Percentiles rank a stretch among this genome's conserved stretches.
phyloP scores from a whole-genome alignment of 1,139 yeast genomes.

The Saccharomycopsis hybrid region DNA sequence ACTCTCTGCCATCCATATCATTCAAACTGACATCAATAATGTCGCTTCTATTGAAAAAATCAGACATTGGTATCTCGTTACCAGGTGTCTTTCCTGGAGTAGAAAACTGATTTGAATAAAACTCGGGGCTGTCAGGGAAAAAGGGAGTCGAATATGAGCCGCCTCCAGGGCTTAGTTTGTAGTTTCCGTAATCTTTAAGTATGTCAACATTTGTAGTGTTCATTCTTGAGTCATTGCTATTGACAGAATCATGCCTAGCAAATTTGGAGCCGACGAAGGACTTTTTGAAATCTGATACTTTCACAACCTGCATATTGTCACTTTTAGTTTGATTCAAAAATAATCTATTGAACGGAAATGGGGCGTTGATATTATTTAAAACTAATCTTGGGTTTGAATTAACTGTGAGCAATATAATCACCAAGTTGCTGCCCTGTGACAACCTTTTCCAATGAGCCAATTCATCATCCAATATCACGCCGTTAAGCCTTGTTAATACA shows the following conservation, averaged over 20 bases:
- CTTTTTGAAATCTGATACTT: neutral
- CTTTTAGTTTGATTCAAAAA: constrained; percentile 18
- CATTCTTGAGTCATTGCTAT: neutral
- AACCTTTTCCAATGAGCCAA: constrained; percentile 69
- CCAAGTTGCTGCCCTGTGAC: constrained; percentile 48
- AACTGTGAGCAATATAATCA: constrained; percentile 67
- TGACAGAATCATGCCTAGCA: neutral
- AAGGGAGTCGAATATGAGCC: constrained; percentile 29
- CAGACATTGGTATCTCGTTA: constrained; percentile 25
- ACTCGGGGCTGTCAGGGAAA: constrained; percentile 33
- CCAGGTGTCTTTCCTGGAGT: constrained; percentile 13
- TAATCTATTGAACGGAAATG: constrained; percentile 31
- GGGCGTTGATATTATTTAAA: constrained; percentile 33
- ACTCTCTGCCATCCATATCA: constrained; percentile 14
- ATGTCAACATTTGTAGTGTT: too few species aligned
- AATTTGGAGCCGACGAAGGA: constrained; percentile 15
- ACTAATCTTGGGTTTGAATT: constrained; percentile 55
- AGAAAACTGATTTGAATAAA: constrained; percentile 29
- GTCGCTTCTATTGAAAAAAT: constrained; percentile 25
- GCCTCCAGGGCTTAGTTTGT: constrained; percentile 8
- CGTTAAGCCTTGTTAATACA: constrained; percentile 62
- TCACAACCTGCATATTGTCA: too few species aligned
- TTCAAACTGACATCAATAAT: constrained; percentile 4
- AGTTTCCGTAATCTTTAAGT: constrained; percentile 26
- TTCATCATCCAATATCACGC: constrained; percentile 74